Evolutionary conservation across 2,329 filamentous ascomycete genomes (phyloP), one percentile per base, ranked within the genome.

Genomic region (Colletotrichum shisoi): DNA sequence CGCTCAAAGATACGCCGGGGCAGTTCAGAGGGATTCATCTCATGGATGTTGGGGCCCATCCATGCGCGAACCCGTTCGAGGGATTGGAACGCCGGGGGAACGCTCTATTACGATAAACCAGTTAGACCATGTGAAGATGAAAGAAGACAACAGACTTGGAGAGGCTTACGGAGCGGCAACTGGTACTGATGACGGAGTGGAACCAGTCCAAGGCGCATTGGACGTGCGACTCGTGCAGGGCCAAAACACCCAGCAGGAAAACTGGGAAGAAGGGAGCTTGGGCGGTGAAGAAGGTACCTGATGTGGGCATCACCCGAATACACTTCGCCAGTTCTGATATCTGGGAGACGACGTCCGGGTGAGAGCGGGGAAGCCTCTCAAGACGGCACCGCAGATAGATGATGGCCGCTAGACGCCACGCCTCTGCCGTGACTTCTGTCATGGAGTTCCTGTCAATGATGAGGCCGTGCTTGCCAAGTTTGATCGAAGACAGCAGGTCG

Each of bases 211-310:
- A 58, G 13, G 78, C 77, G 4, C 77, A 73, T 2, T 62, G 31
- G 46, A 63, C 72, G 54, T 80, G 77, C 4, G 71, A 60, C 8
- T 71, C 48, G 1, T 63, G 46, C 7, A 75, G 77, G 9, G 77
- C 75, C 5, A 80, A 68, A 37, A 81, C 62, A 1, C 79, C 79
- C 2, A 81, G 63, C n/a, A 81, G 72, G 51, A 80, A 81, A 0
- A 80, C 78, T 0, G 79, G 79, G 11, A 80, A 74, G 1, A 81
- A 71, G 5, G 79, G 79, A 7, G 79, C 78, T 57, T 81, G 79
- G 1, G 79, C 78, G 9, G 79, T 81, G 56, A 81, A 81, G 3
- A 78, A 71, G 21, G 71, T 71, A 7, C 79, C 79, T 4, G 77
- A 79, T 1, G 79, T 81, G 2, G 79, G 79, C 79, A 80, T 79